Percentiles rank a stretch among this genome's conserved stretches.
These are phyloP conservation scores for Ophiocordyceps camponoti-rufipedis DNA, from an alignment of 2,329 filamentous ascomycete species.

Conservation along the genomic window DNA sequence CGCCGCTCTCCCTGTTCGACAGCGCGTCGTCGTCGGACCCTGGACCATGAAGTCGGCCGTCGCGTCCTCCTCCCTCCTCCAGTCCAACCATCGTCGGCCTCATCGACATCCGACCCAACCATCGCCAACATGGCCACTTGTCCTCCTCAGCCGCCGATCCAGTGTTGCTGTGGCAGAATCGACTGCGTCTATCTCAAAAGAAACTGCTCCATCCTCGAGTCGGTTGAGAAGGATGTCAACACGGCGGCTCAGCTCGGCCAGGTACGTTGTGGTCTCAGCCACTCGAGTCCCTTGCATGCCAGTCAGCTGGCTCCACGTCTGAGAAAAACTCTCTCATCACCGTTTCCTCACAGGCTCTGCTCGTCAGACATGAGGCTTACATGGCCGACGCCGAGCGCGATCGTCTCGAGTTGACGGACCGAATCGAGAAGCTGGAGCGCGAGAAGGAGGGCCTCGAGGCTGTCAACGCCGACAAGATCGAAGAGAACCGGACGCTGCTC, in stretches of 20 bases:
- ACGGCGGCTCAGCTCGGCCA: slow-evolving; percentile 78
- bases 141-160: slow-evolving; percentile 13
- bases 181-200: slow-evolving; percentile 68
- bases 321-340: background rate
- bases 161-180: slow-evolving; percentile 71
- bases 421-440: slow-evolving; percentile 58
- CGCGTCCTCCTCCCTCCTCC: background rate
- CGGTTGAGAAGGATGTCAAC: slow-evolving; percentile 72
- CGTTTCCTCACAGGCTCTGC: slow-evolving; percentile 52
- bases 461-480: slow-evolving; percentile 58
- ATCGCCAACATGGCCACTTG: slow-evolving; percentile 2
- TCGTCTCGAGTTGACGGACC: slow-evolving; percentile 50
- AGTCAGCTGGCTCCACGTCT: background rate
- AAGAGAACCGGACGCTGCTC: slow-evolving; percentile 66
- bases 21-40: background rate
- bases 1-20: background rate
- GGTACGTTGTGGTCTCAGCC: slow-evolving; percentile 39
- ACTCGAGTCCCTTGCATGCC: background rate
- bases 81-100: slow-evolving; percentile 1
- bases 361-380: slow-evolving; percentile 84
- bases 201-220: slow-evolving; percentile 61
- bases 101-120: background rate
- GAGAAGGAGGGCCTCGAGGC: slow-evolving; percentile 58
- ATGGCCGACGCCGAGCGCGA: slow-evolving; percentile 85
- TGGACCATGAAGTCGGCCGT: slow-evolving; percentile 3